Base-by-base conservation (phyloP, 345 rosid species). In the Aquilaria sinensis region DNA sequence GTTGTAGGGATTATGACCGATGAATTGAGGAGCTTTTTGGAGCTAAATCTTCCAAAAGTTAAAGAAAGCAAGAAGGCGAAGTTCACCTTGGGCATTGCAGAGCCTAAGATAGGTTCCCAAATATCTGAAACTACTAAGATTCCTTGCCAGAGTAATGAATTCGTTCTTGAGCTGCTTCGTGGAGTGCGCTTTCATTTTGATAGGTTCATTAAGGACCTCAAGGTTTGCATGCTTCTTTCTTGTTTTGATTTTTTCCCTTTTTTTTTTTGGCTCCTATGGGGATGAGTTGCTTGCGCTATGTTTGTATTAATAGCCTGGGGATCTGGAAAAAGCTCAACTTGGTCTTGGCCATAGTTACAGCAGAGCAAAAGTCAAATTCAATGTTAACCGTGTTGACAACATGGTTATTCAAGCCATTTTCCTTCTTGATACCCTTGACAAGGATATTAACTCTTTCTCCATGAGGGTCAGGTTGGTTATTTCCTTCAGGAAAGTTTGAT, bases 391-490 rank as follows among this genome's bases (percentile, higher is more conserved):
- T 12, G 89, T 86, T 29, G 97, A 94, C 61, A 90, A 90, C 64
- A 94, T 94, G 96, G 94, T 94, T 67, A 94, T 94, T 55, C 97
- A 94, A 61, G 97, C 97, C 46, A 94, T 90, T 46, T 90, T 88
- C 71, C 84, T 88, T 65, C 83, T 94, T 2, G 96, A 94, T 64
- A 81, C 86, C 9, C 89, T 94, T 62, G 99, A 90, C 67, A 94
- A 94, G 66, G 99, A 94, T 75, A 52, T 94, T 57, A 94, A 94
- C 69, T 74, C 93, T 45, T 88, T 88, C 72, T 76, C 91, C 16
- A 94, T 88, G 96, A 85, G 97, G 76, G 89, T 94, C 71, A 90
- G 97, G 99, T 90, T 56, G 60, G 92, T 79, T 55, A 50, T 57
- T 57, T 13, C 37, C 61, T 12, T 9, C 37, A 52, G 37, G 48